Evolutionary conservation across 2,329 filamentous ascomycete species (phyloP).

Genomic region (Trichoderma arundinaceum): DNA sequence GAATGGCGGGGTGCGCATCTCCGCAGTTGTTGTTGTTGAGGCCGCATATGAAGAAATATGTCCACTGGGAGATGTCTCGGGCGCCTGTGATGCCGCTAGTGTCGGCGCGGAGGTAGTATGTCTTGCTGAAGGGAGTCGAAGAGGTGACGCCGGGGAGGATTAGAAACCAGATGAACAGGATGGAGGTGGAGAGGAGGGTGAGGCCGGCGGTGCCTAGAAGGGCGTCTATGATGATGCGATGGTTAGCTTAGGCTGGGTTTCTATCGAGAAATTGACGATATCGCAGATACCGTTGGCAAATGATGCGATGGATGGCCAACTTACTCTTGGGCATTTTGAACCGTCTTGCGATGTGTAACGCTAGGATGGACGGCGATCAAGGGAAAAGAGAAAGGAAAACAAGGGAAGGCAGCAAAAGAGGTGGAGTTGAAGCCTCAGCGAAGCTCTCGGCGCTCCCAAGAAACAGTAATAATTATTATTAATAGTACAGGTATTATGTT

Average conservation of each 20-base stretch:
- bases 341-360: conserved; percentile 33
- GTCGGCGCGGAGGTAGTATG: conserved; percentile 85
- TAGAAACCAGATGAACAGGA: conserved; percentile 63
- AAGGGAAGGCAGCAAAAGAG: background rate
- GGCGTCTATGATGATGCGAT: conserved; percentile 43
- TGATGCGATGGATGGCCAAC: conserved; percentile 2
- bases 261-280: no score
- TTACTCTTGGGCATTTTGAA: conserved; percentile 35
- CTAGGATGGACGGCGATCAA: background rate
- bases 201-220: conserved; percentile 52
- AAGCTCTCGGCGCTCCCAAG: background rate
- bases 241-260: conserved; percentile 8
- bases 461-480: background rate
- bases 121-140: conserved; percentile 66
- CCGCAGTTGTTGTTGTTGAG: conserved; percentile 69
- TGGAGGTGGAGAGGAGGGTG: conserved; percentile 56
- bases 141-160: conserved; percentile 61
- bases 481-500: background rate
- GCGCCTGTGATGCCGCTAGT: conserved; percentile 75
- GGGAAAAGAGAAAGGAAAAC: background rate
- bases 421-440: background rate
- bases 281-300: background rate
- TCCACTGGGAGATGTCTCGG: conserved; percentile 77
- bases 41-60: conserved; percentile 84
- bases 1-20: conserved; percentile 62